Evolutionary conservation across 192 early-diverging fungal genomes (phyloP), one percentile per base, ranked within the genome.

Genomic region (Entomortierella lignicola): DNA sequence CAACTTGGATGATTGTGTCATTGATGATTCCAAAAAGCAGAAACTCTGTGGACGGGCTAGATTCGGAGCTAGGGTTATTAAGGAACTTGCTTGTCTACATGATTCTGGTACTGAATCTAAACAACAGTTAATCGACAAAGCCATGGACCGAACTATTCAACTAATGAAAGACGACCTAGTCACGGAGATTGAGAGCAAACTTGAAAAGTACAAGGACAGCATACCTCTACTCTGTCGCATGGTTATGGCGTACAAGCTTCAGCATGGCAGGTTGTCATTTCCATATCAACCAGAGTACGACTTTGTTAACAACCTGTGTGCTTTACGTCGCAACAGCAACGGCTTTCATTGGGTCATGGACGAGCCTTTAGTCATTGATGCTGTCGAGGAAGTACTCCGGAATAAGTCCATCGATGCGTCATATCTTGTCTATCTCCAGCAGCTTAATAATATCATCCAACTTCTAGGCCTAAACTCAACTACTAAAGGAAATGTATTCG

Each of bases 221-320:
- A 55, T 30, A 8, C 66, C 43, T 63, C 48, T 79, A 26, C 61
- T 79, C 60, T 39, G 66, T 30, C 59, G 66, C 30, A 63, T 77
- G 74, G 65, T 77, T 37, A 17, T 77, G 39, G 58, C 74, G 27
- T 69, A 57, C 60, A 62, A 71, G 15, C 41, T 80, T 31, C 53
- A 71, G 31, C 69, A 66, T 10, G 39, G 39, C 6, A 6, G 39
- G 39, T 10, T 13, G 13, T 42, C 39, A 13, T 42, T 42, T 13
- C 6, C 39, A 10, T 10, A 42, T 13, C 8, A 42, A 42, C 13
- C 39, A 10, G 39, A 42, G 8, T 6, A 10, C 6, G 39, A 42
- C 13, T 42, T 42, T 6, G 39, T 42, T 42, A 42, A 13, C 13
- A 42, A 6, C 6, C 21, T 72, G 71, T 72, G 71, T 27, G 57